Base-by-base conservation (phyloP, 1,284 basidiomycete species). In the Sparassis latifolia region DNA sequence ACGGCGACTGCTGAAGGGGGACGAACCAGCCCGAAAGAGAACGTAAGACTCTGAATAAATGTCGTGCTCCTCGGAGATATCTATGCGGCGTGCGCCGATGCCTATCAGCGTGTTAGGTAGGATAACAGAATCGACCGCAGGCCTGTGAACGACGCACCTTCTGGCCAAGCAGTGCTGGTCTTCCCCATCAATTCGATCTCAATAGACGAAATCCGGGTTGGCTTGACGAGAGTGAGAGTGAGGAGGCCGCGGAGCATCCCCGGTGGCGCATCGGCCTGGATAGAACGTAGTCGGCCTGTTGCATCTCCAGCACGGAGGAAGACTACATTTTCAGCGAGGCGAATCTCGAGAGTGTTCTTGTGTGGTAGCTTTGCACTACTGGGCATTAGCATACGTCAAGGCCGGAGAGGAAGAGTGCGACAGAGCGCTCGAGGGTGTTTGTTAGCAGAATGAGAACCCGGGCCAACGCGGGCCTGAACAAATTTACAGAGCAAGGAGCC, bases 171-270 rank as follows among this genome's bases (percentile, higher is more conserved):
- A 4, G 76, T 80, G 10, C 68, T 66, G 4, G 80, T 72, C 56
- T 78, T 87, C 4, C 91, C 95, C 47, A 83, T 75, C 27, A 98
- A 73, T 58, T 84, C 82, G 43, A 97, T 74, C 49, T 84, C 80
- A 52, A 99, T 95, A 60, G 85, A 89, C 37, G 87, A 86, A 61
- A 99, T 86, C 65, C 87, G 84, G 39, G 85, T 93, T 0, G 94
- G 83, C 64, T 95, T 96, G 44, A 75, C 73, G 32, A 97, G 75
- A 9, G 82, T 80, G 42, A 99, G 73, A 1, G 84, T 86, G 52
- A 98, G 76, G 9, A 97, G 73, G n/a, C 94, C 96, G 39, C 96
- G 79, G 33, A 99, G 75, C 66, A 95, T 77, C 5, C 92, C 86
- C 2, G 90, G 85, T 4, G 81, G 78, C 1, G 76, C 72, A 57